These are phyloP conservation scores for Henningerozyma blattae DNA, from an alignment of 805 yeast genomes.

Conservation along the genomic window DNA sequence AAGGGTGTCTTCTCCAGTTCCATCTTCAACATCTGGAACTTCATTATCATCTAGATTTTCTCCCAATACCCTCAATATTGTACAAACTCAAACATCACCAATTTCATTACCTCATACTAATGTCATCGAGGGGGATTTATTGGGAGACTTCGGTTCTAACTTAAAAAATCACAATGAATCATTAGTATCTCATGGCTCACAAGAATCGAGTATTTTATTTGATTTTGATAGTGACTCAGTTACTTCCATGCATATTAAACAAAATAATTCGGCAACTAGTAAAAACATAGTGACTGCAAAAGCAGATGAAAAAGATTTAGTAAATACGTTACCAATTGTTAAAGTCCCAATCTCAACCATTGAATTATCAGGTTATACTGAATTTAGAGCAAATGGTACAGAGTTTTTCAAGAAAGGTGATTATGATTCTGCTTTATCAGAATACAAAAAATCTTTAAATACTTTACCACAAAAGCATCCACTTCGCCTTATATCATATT, in stretches of 20 bases:
- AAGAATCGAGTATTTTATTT: slow-evolving; percentile 2
- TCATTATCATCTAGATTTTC: background rate
- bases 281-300: background rate
- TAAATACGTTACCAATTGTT: slow-evolving; percentile 1
- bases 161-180: background rate
- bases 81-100: background rate
- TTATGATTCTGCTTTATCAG: slow-evolving; percentile 49
- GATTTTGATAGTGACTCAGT: slow-evolving; percentile 10
- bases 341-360: slow-evolving; percentile 15
- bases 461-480: slow-evolving; percentile 55
- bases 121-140: slow-evolving; percentile 5
- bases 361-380: slow-evolving; percentile 29
- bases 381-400: slow-evolving; percentile 44
- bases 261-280: background rate
- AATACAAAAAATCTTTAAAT: slow-evolving; percentile 44
- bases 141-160: slow-evolving; percentile 5
- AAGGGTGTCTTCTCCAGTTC: background rate
- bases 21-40: background rate
- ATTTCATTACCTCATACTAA: background rate
- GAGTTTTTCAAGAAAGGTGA: slow-evolving; percentile 72
- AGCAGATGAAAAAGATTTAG: background rate
- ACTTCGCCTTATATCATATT: slow-evolving; percentile 50
- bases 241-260: background rate
- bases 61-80: background rate
- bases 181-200: background rate